Base-by-base conservation (phyloP, 805 yeast species). In the Saccharomycopsis olivae region DNA sequence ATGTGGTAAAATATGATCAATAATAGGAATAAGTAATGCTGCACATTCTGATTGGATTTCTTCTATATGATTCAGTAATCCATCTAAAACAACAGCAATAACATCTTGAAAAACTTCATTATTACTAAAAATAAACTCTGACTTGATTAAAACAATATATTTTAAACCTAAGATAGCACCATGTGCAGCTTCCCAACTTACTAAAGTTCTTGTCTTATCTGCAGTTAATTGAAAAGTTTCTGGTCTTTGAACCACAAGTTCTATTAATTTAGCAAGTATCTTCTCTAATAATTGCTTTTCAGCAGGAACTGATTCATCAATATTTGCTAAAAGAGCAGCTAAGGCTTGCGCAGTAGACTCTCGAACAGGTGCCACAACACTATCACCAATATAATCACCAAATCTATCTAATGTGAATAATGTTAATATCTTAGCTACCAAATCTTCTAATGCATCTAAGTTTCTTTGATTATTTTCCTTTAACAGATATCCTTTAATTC, bases 11-110 rank as follows among this genome's bases (percentile, higher is more conserved):
- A 76, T 61, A 15, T 58, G 49, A 34, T 65, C 66, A 27, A 77
- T 65, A 1, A 67, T 61, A 3, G 98, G 98, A 0, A 89, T 68
- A 38, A 92, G 63, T 1, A 95, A 86, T 2, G 95, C 82, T 0
- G 98, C 97, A 18, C 95, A 87, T 34, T 89, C 96, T 6, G 96
- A 87, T 57, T 94, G 96, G 19, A 92, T 97, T 56, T 92, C 99
- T 57, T 88, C 97, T 51, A 87, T 94, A 40, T 75, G 69, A 46
- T 69, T 73, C 47, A 76, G 78, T 35, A 92, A 62, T 3, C 96
- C 95, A 59, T 83, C 85, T 32, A 92, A 64, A 1, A 92, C 97
- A 71, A 92, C 83, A 32, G 75, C 68, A 3, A 88, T 78, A 1
- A 88, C 87, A 39, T 72, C 71, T 45, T 80, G 80, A 27, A 92